phyloP scores from a whole-genome alignment of 352 stramenopile genomes.

The Phytophthora colocasiae region DNA sequence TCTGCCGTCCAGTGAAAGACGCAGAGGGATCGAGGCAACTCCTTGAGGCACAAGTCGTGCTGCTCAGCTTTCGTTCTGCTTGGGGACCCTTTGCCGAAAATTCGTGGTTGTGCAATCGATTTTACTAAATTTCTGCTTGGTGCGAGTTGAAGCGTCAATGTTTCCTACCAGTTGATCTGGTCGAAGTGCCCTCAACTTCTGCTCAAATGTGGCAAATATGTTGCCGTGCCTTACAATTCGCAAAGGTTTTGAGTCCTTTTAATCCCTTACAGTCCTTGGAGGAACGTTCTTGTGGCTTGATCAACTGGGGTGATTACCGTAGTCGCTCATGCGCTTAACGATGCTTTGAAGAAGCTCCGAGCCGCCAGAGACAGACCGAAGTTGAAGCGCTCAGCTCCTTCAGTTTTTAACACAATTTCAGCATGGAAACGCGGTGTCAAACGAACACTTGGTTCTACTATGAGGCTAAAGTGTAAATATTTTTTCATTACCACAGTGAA shows the following conservation, averaged over 20 bases:
- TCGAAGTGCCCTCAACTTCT: no score
- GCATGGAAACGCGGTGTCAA: slow-evolving; percentile 32
- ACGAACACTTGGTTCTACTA: slow-evolving; percentile 10
- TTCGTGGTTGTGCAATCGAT: slow-evolving; percentile 20
- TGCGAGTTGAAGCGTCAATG: neutral
- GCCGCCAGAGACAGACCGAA: slow-evolving; percentile 25
- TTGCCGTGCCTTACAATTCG: no score
- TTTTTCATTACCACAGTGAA: neutral
- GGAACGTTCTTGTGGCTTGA: slow-evolving; percentile 19
- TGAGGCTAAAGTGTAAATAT: slow-evolving; percentile 11
- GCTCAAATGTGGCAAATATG: no score
- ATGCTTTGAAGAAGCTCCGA: slow-evolving; percentile 12
- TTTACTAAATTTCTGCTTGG: slow-evolving; percentile 4
- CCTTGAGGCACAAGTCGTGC: slow-evolving; percentile 10
- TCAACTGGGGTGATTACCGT: slow-evolving; percentile 14
- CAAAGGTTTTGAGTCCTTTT: no score
- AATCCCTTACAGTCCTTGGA: neutral
- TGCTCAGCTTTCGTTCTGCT: neutral
- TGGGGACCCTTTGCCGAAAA: slow-evolving; percentile 24
- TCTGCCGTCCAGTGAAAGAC: slow-evolving; percentile 2
- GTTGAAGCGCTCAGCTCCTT: slow-evolving; percentile 26
- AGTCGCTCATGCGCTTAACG: slow-evolving; percentile 26
- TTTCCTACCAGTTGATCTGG: no score
- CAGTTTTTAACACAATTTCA: slow-evolving; percentile 17
- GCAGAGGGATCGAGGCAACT: slow-evolving; percentile 30